Conservation (phyloP, 2,329 filamentous ascomycete genomes). For the Davidsoniella virescens region DNA sequence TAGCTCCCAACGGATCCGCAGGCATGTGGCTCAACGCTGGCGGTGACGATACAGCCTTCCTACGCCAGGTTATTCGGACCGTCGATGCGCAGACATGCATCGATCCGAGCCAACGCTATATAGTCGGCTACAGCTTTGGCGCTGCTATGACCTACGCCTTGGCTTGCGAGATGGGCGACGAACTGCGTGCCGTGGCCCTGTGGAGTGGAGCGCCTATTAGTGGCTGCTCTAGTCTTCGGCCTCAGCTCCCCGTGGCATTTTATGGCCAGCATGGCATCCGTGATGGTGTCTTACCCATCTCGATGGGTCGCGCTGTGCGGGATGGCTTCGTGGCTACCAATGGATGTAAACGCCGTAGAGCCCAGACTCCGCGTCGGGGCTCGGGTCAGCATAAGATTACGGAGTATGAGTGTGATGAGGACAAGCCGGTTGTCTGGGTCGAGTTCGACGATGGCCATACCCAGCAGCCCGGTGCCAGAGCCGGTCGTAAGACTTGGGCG, state of each 20-base stretch:
- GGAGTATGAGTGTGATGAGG: slow-evolving; percentile 17
- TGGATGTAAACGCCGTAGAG: slow-evolving; percentile 18
- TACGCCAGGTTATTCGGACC: slow-evolving; percentile 23
- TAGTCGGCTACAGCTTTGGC: slow-evolving; percentile 28
- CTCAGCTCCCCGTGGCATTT: slow-evolving; percentile 21
- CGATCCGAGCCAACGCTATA: slow-evolving; percentile 25
- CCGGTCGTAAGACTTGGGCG: slow-evolving; percentile 1
- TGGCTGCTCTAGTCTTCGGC: slow-evolving; percentile 19
- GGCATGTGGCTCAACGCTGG: slow-evolving; percentile 26
- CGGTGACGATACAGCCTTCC: slow-evolving; percentile 25
- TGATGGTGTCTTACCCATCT: slow-evolving; percentile 22
- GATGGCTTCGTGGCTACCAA: slow-evolving; percentile 23
- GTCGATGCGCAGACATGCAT: slow-evolving; percentile 27
- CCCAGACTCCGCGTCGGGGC: slow-evolving; percentile 15
- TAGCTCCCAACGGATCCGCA: slow-evolving; percentile 25
- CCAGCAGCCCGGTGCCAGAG: slow-evolving; percentile 6
- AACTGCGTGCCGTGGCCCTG: slow-evolving; percentile 23
- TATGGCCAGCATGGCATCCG: slow-evolving; percentile 23
- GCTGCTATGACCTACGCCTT: slow-evolving; percentile 26
- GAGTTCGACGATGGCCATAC: slow-evolving; percentile 14
- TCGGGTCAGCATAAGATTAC: slow-evolving; percentile 16
- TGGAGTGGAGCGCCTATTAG: slow-evolving; percentile 19
- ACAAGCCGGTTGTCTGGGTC: slow-evolving; percentile 20
- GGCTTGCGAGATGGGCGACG: slow-evolving; percentile 23
- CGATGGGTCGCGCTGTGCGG: slow-evolving; percentile 19